These are phyloP conservation scores for Tuber brumale DNA, from an alignment of 495 filamentous ascomycete genomes.

Conservation along the genomic window DNA sequence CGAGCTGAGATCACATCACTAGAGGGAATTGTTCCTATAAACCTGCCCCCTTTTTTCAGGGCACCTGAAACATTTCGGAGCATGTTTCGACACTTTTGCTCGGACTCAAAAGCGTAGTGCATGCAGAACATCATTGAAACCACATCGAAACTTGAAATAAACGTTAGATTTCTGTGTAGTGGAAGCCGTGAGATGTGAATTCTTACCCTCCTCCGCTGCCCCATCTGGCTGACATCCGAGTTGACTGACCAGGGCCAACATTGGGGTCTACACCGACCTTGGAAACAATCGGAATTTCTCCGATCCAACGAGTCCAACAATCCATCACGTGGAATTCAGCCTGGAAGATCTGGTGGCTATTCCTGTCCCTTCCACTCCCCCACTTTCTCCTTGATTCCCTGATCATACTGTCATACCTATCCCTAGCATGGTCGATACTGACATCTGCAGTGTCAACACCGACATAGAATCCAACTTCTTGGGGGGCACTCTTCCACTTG, in stretches of 20 bases:
- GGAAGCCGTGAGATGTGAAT: background rate
- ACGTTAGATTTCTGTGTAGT: background rate
- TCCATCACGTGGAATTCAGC: constrained; percentile 82
- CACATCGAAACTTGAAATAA: constrained; percentile 68
- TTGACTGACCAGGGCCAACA: constrained; percentile 53
- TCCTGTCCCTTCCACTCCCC: constrained; percentile 49
- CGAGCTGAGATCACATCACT: constrained; percentile 71
- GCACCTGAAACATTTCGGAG: constrained; percentile 82
- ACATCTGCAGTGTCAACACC: constrained; percentile 89
- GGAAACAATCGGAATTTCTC: constrained; percentile 66
- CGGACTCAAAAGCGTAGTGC: constrained; percentile 95
- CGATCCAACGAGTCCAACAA: constrained; percentile 75
- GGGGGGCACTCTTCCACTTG: constrained; percentile 90
- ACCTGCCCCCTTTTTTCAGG: constrained; percentile 86
- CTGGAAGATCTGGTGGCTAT: constrained; percentile 60
- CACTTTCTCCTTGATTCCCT: constrained; percentile 49
- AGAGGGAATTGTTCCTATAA: constrained; percentile 88
- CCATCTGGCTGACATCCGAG: constrained; percentile 53
- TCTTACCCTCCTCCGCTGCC: constrained; percentile 50
- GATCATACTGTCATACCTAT: constrained; percentile 69
- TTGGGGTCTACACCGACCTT: constrained; percentile 75
- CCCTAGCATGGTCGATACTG: constrained; percentile 78
- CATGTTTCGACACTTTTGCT: constrained; percentile 84
- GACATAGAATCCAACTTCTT: constrained; percentile 78
- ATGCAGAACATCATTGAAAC: constrained; percentile 99